Evolutionary conservation across 768 basidiomycete species (phyloP).

Genomic region (Pleurotus giganteus): DNA sequence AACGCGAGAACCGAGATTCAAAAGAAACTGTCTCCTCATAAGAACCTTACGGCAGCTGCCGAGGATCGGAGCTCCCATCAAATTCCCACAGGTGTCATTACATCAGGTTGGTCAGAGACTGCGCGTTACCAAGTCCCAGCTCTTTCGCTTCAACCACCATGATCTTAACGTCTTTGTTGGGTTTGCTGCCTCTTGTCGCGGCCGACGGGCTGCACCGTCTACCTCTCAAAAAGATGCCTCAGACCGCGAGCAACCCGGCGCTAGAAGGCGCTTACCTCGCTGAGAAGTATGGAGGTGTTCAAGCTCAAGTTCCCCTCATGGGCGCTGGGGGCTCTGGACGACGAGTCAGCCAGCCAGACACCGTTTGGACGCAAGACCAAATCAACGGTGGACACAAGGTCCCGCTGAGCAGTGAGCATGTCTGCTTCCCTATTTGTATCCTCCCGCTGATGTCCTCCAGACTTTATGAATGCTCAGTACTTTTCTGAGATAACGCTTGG

Average conservation of each 20-base stretch:
- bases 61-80: not conserved
- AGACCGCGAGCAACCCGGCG: conserved; percentile 55
- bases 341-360: conserved; percentile 45
- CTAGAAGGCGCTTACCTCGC: conserved; percentile 83
- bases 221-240: conserved; percentile 84
- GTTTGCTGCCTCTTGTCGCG: conserved; percentile 48
- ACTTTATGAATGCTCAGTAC: conserved; percentile 99
- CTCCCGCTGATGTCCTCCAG: conserved; percentile 35
- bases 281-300: conserved; percentile 81
- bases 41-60: not conserved
- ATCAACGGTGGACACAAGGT: conserved; percentile 79
- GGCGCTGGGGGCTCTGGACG: conserved; percentile 77
- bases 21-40: too few species aligned
- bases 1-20: too few species aligned
- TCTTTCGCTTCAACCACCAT: conserved; percentile 29
- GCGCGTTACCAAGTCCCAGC: conserved; percentile 18
- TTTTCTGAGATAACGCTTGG: conserved; percentile 86
- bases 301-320: conserved; percentile 57
- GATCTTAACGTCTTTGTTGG: conserved; percentile 38
- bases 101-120: conserved; percentile 3
- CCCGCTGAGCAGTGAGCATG: conserved; percentile 79
- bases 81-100: conserved; percentile 10
- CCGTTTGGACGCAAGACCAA: conserved; percentile 82
- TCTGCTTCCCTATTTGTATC: conserved; percentile 9
- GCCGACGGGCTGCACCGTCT: conserved; percentile 72